Percentiles rank a stretch among this genome's conserved stretches.
Conservation (phyloP, 768 basidiomycete species). For the Mycena polygramma region DNA sequence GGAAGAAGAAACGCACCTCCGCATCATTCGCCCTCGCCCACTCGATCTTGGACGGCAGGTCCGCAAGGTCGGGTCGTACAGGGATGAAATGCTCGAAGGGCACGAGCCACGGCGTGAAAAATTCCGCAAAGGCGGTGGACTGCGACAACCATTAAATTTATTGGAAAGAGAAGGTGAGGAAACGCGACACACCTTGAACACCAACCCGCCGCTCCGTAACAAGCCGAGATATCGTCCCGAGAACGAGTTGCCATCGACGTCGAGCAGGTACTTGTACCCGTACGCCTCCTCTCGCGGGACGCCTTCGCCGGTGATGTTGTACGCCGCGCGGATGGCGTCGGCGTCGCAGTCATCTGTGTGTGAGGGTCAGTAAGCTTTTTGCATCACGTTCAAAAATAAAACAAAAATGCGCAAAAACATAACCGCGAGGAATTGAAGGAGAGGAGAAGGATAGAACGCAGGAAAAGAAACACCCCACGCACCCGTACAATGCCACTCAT, state of each 20-base stretch:
- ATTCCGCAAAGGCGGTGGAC: conserved; percentile 32
- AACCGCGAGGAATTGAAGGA: no score
- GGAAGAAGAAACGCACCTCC: conserved; percentile 20
- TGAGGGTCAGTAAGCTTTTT: no score
- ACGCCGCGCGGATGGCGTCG: conserved; percentile 2
- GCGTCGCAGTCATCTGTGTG: conserved; percentile 9
- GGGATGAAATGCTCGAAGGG: conserved; percentile 34
- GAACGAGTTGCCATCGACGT: conserved; percentile 19
- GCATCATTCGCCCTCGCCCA: conserved; percentile 29
- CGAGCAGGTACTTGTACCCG: conserved; percentile 13
- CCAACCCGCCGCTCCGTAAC: conserved; percentile 11
- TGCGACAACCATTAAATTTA: background rate
- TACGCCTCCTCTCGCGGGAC: conserved; percentile 18
- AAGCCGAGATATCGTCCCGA: conserved; percentile 23
- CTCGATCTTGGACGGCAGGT: conserved; percentile 23
- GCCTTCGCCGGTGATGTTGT: conserved; percentile 1
- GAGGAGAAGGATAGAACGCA: no score
- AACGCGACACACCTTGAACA: conserved; percentile 19
- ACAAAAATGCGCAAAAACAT: no score
- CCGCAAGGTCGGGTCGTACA: conserved; percentile 21
- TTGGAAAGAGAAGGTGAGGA: no score
- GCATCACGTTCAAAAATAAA: no score
- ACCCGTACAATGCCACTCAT: conserved; percentile 33
- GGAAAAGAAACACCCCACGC: background rate
- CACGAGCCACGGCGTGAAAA: conserved; percentile 33